phyloP scores from a whole-genome alignment of 768 basidiomycete genomes.

The Pleurotus citrinopileatus region DNA sequence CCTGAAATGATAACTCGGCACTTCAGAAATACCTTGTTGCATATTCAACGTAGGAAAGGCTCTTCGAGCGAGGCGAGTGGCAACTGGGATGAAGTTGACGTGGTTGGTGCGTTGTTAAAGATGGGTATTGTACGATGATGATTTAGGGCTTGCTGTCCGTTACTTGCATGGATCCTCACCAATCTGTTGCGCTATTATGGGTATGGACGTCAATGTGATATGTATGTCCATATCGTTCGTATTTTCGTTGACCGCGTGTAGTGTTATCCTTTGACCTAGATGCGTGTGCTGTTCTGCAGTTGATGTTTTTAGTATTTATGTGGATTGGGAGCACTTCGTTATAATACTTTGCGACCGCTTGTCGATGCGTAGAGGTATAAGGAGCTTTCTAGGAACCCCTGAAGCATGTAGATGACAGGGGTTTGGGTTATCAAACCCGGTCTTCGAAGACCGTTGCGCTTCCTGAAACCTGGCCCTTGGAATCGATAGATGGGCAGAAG shows the following conservation, averaged over 20 bases:
- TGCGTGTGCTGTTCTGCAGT: neutral
- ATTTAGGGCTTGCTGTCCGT: neutral
- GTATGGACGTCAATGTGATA: neutral
- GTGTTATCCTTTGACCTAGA: neutral
- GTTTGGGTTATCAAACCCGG: too few relatives aligned
- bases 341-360: too few relatives aligned
- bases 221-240: neutral
- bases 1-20: conserved; percentile 94
- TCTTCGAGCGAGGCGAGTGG: conserved; percentile 26
- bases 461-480: too few relatives aligned
- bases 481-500: too few relatives aligned
- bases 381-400: too few relatives aligned
- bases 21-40: conserved; percentile 85
- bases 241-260: neutral
- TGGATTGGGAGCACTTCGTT: neutral
- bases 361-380: too few relatives aligned
- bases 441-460: too few relatives aligned
- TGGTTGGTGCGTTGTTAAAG: conserved; percentile 85
- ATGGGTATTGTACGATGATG: conserved; percentile 71
- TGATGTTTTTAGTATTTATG: neutral
- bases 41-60: conserved; percentile 78
- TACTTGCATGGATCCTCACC: neutral
- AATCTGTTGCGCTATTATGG: too few relatives aligned
- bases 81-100: conserved; percentile 81
- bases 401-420: too few relatives aligned